Evolutionary conservation across 306 rosid species (phyloP), one percentile per base, ranked within the genome.

Genomic region (Citrullus mucosospermus): DNA sequence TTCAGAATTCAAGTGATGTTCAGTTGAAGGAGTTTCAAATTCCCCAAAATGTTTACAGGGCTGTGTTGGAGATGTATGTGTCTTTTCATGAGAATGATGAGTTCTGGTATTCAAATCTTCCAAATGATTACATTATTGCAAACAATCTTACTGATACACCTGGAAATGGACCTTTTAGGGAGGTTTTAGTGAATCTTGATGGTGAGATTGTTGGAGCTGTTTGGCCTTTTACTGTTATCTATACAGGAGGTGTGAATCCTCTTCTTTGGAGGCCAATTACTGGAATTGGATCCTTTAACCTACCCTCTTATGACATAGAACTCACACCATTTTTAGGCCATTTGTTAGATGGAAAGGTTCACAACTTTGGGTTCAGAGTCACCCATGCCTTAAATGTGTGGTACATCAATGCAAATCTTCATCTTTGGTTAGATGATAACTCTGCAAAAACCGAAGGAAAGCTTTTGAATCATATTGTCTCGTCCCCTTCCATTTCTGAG

Each of bases 21-120:
- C 83, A 63, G 54, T 53, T 77, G 85, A 91, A 89, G 86, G 84
- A 88, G 65, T 92, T 92, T 56, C 53, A 34, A 70, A 76, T 92
- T 30, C 98, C 98, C 0, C 93, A 54, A 44, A 92, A 92, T 91
- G 85, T 85, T 57, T 92, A 89, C 53, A 89, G 91, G 88, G 98
- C 92, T 88, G 89, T 92, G 78, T 85, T 95, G 56, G 98, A 95
- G 79, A 97, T 95, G 0, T 95, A 86, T 89, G 88, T 95, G 76
- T 95, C 98, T 0, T 95, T 89, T 81, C 98, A 95, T 78, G 98
- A 95, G 85, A 95, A 84, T 58, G 98, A 95, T 82, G 97, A 95
- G 54, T 91, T 83, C 78, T 95, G 97, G 97, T 95, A 91, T 78
- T 9, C 83, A 1, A 95, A 92, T 86, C 88, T 61, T 25, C 86